A percentile compares a stretch with the other conserved stretches of the same genome.
Evolutionary conservation across 441 rosid species (phyloP).

Genomic region (Adansonia grandidieri): DNA sequence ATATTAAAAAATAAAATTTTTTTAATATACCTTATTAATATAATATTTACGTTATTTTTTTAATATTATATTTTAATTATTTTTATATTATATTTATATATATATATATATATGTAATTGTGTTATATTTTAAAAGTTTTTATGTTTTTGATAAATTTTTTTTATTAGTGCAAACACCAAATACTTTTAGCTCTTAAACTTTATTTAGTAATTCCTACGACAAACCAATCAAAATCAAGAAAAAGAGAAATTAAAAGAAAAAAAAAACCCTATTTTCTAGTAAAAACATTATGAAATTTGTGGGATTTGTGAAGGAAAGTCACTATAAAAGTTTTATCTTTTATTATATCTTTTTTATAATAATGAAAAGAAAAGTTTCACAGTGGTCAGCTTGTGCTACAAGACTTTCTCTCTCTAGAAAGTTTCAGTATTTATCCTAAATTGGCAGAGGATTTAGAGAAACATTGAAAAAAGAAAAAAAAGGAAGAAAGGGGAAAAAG

Average conservation of each 20-base stretch:
- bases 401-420: slow-evolving; percentile 36
- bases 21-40: no score
- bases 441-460: slow-evolving; percentile 17
- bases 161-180: not conserved
- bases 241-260: not conserved
- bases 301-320: no score
- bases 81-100: not conserved
- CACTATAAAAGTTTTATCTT: not conserved
- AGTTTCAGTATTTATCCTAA: slow-evolving; percentile 34
- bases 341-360: not conserved
- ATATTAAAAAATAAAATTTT: not conserved
- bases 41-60: no score
- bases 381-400: slow-evolving; percentile 6
- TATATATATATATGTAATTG: not conserved
- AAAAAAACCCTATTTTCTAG: not conserved
- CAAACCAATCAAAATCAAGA: not conserved
- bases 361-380: not conserved
- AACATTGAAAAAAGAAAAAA: not conserved
- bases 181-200: not conserved
- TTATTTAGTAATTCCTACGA: not conserved
- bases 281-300: not conserved
- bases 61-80: not conserved
- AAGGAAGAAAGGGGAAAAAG: not conserved
- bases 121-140: not conserved
- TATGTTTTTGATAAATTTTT: not conserved